phyloP scores from a whole-genome alignment of 805 yeast species.

The Kodamaea fukazawae region DNA sequence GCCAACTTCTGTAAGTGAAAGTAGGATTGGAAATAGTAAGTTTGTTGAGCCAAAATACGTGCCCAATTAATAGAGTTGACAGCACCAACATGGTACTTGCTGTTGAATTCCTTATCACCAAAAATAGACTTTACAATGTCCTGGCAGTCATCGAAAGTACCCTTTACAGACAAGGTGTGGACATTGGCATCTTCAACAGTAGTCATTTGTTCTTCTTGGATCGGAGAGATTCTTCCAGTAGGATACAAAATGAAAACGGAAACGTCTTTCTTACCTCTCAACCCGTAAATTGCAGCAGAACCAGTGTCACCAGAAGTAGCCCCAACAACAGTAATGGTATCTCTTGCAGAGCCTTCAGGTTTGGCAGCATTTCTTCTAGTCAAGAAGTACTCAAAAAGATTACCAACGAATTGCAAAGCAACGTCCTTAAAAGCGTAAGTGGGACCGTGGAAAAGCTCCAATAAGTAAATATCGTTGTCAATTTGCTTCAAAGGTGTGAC shows the following conservation, averaged over 20 bases:
- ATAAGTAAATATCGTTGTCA: constrained; percentile 60
- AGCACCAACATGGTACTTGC: constrained; percentile 91
- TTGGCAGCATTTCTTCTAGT: constrained; percentile 63
- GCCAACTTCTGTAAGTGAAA: constrained; percentile 58
- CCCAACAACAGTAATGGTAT: constrained; percentile 92
- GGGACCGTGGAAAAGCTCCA: constrained; percentile 98
- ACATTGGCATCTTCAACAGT: constrained; percentile 91
- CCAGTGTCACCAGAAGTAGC: constrained; percentile 99
- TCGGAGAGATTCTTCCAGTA: constrained; percentile 94
- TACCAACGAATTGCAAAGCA: constrained; percentile 96
- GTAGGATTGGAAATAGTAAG: constrained; percentile 92
- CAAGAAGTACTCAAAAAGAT: constrained; percentile 89
- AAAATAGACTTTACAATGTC: constrained; percentile 91
- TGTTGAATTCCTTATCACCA: constrained; percentile 85
- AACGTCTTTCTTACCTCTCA: constrained; percentile 96
- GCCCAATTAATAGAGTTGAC: constrained; percentile 99
- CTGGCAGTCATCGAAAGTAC: constrained; percentile 98
- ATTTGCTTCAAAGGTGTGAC: constrained; percentile 82
- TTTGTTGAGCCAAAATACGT: constrained; percentile 94
- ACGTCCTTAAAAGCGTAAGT: constrained; percentile 99
- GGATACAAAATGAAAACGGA: constrained; percentile 95
- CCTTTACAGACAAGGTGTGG: constrained; percentile 91
- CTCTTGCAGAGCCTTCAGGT: constrained; percentile 55
- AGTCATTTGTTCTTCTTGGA: constrained; percentile 98
- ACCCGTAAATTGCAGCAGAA: constrained; percentile 97